Evolutionary conservation across 1,139 yeast species (phyloP).

Genomic region (Arxiozyma telluris): DNA sequence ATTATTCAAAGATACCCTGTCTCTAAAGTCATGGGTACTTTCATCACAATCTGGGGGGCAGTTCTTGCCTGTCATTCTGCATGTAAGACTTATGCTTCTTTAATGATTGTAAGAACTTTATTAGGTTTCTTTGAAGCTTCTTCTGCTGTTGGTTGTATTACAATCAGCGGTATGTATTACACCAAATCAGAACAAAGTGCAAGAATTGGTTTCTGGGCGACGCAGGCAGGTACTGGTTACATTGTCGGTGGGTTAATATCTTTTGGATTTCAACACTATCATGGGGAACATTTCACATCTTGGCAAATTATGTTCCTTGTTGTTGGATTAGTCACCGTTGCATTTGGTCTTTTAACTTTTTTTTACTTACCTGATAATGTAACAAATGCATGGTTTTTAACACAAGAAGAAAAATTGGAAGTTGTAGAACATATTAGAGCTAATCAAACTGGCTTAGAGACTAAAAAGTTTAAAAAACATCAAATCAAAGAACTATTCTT

Average conservation of each 20-base stretch:
- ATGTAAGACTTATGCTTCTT: slow-evolving; percentile 40
- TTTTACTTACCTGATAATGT: slow-evolving; percentile 47
- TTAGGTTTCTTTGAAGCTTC: slow-evolving; percentile 51
- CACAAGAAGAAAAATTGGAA: slow-evolving; percentile 42
- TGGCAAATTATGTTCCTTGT: slow-evolving; percentile 46
- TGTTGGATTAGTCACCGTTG: slow-evolving; percentile 42
- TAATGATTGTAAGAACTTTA: slow-evolving; percentile 42
- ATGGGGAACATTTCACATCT: slow-evolving; percentile 31
- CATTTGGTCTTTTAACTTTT: slow-evolving; percentile 41
- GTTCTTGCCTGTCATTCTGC: slow-evolving; percentile 44
- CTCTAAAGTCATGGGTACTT: slow-evolving; percentile 41
- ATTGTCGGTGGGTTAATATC: slow-evolving; percentile 49
- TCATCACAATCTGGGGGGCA: slow-evolving; percentile 44
- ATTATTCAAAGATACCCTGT: slow-evolving; percentile 46
- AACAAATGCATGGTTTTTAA: slow-evolving; percentile 44
- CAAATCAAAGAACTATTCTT: slow-evolving; percentile 41
- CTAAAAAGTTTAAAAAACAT: slow-evolving; percentile 41
- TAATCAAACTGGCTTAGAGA: slow-evolving; percentile 50
- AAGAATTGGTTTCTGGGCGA: slow-evolving; percentile 43
- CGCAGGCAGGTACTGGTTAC: slow-evolving; percentile 42
- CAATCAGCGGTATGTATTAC: slow-evolving; percentile 49
- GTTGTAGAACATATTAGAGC: slow-evolving; percentile 43
- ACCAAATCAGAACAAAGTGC: slow-evolving; percentile 44
- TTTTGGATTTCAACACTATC: slow-evolving; percentile 37
- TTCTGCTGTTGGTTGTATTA: slow-evolving; percentile 51